phyloP scores from a whole-genome alignment of 768 basidiomycete species.

The Amanita thiersii region DNA sequence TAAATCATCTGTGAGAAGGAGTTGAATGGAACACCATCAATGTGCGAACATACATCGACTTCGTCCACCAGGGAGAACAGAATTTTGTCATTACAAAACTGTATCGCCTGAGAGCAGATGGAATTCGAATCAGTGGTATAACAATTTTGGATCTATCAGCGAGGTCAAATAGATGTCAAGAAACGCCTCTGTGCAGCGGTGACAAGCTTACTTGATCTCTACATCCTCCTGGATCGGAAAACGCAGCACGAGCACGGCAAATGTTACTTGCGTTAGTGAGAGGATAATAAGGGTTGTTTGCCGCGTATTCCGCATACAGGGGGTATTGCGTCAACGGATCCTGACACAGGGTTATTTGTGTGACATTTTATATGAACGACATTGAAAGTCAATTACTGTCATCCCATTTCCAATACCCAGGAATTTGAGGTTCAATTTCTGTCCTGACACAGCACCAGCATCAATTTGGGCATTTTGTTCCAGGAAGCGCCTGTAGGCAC shows the following conservation, averaged over 20 bases:
- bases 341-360: constrained; percentile 12
- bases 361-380: not conserved
- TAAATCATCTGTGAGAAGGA: too few species aligned
- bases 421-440: constrained; percentile 37
- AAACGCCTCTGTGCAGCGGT: not conserved
- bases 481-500: constrained; percentile 39
- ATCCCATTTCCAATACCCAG: constrained; percentile 47
- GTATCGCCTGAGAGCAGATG: constrained; percentile 49
- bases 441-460: constrained; percentile 33
- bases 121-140: constrained; percentile 37
- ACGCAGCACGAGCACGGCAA: constrained; percentile 27
- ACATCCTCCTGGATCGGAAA: constrained; percentile 31
- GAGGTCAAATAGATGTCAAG: not conserved
- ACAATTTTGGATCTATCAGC: constrained; percentile 43
- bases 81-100: constrained; percentile 50
- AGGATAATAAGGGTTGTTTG: constrained; percentile 39
- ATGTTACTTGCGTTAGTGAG: constrained; percentile 32
- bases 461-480: constrained; percentile 50
- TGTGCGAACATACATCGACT: constrained; percentile 35
- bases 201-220: constrained; percentile 30
- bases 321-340: constrained; percentile 40
- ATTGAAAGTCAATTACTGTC: constrained; percentile 35
- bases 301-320: constrained; percentile 40
- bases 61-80: constrained; percentile 44
- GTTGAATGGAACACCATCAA: not conserved